A percentile compares a stretch with the other conserved stretches of the same genome.
Evolutionary conservation across 108 stramenopile species (phyloP).

Genomic region (Fistulifera pelliculosa): DNA sequence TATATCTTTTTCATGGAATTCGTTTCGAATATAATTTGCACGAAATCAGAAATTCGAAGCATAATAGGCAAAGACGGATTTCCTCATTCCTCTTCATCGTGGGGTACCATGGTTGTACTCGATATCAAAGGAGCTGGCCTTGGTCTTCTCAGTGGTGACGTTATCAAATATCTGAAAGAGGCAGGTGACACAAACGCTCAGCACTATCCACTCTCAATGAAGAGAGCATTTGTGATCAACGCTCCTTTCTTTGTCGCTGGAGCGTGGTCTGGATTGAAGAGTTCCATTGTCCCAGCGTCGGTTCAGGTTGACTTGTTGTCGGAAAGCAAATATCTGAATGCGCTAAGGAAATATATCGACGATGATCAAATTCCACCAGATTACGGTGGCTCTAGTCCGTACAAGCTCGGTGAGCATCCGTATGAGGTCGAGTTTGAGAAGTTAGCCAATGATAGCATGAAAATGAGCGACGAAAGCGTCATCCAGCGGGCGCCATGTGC

Average conservation of each 20-base stretch:
- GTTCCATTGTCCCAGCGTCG: constrained; percentile 34
- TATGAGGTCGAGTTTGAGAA: constrained; percentile 23
- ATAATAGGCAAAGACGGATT: not conserved
- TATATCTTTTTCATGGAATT: constrained; percentile 54
- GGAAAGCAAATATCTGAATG: constrained; percentile 19
- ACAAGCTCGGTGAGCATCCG: constrained; percentile 42
- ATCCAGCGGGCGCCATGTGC: not conserved
- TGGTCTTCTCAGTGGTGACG: constrained; percentile 37
- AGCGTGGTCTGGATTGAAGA: constrained; percentile 30
- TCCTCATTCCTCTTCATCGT: constrained; percentile 14
- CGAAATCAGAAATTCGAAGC: constrained; percentile 8
- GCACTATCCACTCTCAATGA: constrained; percentile 46
- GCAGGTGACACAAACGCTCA: constrained; percentile 45
- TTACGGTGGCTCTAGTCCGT: constrained; percentile 47
- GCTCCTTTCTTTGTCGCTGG: constrained; percentile 49
- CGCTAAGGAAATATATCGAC: constrained; percentile 43
- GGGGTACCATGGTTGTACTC: constrained; percentile 51
- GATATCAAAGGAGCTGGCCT: constrained; percentile 41
- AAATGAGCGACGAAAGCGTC: not conserved
- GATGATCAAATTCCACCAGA: constrained; percentile 49
- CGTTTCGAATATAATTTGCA: constrained; percentile 29
- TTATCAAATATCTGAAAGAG: constrained; percentile 39
- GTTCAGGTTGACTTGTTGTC: constrained; percentile 41
- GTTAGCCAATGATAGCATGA: constrained; percentile 4
- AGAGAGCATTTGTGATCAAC: constrained; percentile 34